Evolutionary conservation across 306 rosid species (phyloP).

Genomic region (Cicer pinnatifidum): DNA sequence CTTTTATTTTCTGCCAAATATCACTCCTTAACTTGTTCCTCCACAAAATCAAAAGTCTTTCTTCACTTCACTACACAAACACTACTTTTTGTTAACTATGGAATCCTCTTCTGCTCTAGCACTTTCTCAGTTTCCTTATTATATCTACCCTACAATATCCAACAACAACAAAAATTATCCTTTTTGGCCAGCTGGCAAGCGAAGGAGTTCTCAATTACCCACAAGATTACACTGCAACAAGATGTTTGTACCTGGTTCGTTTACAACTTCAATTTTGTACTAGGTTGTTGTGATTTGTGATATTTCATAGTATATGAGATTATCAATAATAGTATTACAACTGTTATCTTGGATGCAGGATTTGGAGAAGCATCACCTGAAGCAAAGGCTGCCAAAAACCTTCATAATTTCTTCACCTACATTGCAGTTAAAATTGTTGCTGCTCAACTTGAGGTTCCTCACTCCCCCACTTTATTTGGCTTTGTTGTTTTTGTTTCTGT

Average conservation of each 20-base stretch:
- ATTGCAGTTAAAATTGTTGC: constrained; percentile 76
- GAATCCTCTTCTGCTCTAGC: constrained; percentile 60
- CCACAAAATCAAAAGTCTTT: constrained; percentile 19
- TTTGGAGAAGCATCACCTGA: constrained; percentile 96
- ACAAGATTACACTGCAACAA: constrained; percentile 70
- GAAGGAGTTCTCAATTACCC: constrained; percentile 46
- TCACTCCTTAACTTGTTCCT: neutral
- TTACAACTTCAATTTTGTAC: constrained; percentile 38
- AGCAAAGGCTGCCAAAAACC: constrained; percentile 79
- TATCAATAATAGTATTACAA: neutral
- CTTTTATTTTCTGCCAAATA: neutral
- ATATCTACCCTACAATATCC: constrained; percentile 56
- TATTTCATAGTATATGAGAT: neutral
- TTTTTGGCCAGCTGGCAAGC: constrained; percentile 52
- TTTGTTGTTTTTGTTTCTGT: constrained; percentile 9
- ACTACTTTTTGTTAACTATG: constrained; percentile 50
- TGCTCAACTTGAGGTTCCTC: constrained; percentile 87
- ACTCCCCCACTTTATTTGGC: neutral
- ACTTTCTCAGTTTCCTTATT: constrained; percentile 59
- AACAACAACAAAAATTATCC: constrained; percentile 44
- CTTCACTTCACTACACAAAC: constrained; percentile 25
- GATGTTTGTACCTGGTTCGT: constrained; percentile 92
- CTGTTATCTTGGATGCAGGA: constrained; percentile 56
- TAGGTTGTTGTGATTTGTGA: neutral
- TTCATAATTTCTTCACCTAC: constrained; percentile 86